Percentiles rank a stretch among this genome's conserved stretches.
These are phyloP conservation scores for Fagopyrum tataricum DNA, from an alignment of 148 eudicot genomes.

Conservation along the genomic window DNA sequence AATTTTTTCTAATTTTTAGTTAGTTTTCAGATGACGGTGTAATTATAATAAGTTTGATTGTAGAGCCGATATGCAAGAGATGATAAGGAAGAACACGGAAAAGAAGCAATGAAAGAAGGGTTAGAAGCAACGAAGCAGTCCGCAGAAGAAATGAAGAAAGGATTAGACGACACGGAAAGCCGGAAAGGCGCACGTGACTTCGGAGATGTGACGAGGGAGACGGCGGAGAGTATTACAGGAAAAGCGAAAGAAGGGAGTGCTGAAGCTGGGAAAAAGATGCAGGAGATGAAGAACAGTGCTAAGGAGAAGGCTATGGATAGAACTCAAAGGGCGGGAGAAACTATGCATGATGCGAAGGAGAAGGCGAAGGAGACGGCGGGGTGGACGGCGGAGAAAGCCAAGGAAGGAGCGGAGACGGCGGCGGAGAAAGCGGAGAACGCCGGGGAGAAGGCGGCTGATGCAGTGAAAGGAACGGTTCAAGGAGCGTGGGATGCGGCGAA, in stretches of 20 bases:
- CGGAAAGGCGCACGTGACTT: slow-evolving; percentile 14
- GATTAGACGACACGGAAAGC: slow-evolving; percentile 16
- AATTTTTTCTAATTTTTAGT: too few species aligned
- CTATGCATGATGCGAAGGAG: slow-evolving; percentile 15
- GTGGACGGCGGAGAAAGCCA: slow-evolving; percentile 7
- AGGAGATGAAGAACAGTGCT: slow-evolving; percentile 27
- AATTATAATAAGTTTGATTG: not conserved
- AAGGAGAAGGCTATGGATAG: slow-evolving; percentile 17
- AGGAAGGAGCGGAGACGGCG: slow-evolving; percentile 21
- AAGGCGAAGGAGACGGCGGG: slow-evolving; percentile 14
- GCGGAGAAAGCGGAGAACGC: slow-evolving; percentile 14
- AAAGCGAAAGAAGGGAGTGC: slow-evolving; percentile 24
- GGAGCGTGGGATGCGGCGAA: slow-evolving; percentile 48
- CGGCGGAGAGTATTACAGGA: slow-evolving; percentile 15
- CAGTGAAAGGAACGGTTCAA: slow-evolving; percentile 12
- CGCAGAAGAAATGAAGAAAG: slow-evolving; percentile 17
- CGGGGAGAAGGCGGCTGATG: slow-evolving; percentile 16
- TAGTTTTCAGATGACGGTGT: too few species aligned
- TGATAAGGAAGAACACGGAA: not conserved
- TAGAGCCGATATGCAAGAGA: slow-evolving; percentile 24
- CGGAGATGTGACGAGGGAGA: slow-evolving; percentile 16
- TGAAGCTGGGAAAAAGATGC: slow-evolving; percentile 16
- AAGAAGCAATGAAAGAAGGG: slow-evolving; percentile 18
- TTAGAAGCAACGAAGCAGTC: not conserved
- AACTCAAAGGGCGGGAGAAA: slow-evolving; percentile 20